Conservation (phyloP, 2,329 filamentous ascomycete species). For the Colletotrichum orbiculare region DNA sequence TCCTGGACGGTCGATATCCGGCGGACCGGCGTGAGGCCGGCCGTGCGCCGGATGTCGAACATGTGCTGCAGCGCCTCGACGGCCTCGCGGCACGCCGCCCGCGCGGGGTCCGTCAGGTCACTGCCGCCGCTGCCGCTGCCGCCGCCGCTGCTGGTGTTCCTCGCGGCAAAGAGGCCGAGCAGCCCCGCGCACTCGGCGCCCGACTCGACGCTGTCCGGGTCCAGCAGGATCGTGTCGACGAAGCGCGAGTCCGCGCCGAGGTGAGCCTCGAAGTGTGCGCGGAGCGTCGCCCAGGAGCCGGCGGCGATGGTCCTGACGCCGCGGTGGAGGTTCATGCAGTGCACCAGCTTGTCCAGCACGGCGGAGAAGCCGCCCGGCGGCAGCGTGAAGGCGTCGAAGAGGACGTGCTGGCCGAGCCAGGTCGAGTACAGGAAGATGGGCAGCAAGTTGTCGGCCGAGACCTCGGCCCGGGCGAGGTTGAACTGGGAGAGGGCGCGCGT, state of each 20-base stretch:
- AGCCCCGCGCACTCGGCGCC: conserved; percentile 43
- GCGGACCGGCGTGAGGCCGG: conserved; percentile 10
- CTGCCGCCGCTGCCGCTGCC: not conserved
- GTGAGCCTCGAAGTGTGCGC: not conserved
- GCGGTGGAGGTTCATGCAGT: conserved; percentile 54
- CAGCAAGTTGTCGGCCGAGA: conserved; percentile 47
- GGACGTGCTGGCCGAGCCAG: conserved; percentile 57
- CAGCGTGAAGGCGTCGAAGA: conserved; percentile 52
- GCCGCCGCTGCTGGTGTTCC: not conserved
- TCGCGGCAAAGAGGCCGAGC: conserved; percentile 36
- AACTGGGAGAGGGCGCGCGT: conserved; percentile 54
- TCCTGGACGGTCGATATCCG: conserved; percentile 40
- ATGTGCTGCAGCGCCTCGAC: conserved; percentile 45
- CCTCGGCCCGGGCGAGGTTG: conserved; percentile 44
- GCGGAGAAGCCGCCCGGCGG: conserved; percentile 40
- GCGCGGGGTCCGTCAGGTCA: conserved; percentile 33
- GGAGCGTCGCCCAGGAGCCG: conserved; percentile 6
- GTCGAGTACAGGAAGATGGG: conserved; percentile 57
- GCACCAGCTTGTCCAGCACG: conserved; percentile 50
- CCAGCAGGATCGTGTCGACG: conserved; percentile 3
- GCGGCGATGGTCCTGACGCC: conserved; percentile 53
- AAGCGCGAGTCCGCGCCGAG: conserved; percentile 11
- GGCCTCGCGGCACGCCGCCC: conserved; percentile 39
- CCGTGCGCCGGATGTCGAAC: conserved; percentile 40
- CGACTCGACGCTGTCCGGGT: not conserved